A percentile compares a stretch with the other conserved stretches of the same genome.
These are phyloP conservation scores for Phialocephala subalpina DNA, from an alignment of 2,329 filamentous ascomycete species.

Conservation along the genomic window DNA sequence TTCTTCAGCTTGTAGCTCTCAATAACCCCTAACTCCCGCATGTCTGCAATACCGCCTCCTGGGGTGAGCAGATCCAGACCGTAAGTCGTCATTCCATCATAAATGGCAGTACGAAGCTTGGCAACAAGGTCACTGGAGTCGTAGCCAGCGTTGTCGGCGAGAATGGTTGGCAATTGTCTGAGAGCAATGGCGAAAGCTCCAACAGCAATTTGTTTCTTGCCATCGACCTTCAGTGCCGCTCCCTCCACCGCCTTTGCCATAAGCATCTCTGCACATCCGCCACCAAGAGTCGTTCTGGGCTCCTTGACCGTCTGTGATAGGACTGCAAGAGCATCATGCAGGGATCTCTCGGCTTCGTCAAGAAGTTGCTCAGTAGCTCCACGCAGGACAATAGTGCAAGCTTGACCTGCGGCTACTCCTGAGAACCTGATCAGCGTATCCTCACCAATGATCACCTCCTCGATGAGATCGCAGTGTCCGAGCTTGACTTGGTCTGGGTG, in stretches of 20 bases:
- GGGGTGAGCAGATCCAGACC: conserved; percentile 89
- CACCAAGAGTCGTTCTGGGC: conserved; percentile 91
- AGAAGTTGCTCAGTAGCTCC: conserved; percentile 97
- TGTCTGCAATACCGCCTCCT: conserved; percentile 92
- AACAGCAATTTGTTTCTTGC: conserved; percentile 96
- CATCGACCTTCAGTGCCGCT: conserved; percentile 90
- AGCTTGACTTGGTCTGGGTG: conserved; percentile 97
- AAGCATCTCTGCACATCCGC: conserved; percentile 97
- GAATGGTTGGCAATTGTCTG: conserved; percentile 92
- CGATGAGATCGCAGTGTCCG: conserved; percentile 92
- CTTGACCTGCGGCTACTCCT: conserved; percentile 89
- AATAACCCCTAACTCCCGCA: conserved; percentile 93
- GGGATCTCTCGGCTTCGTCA: conserved; percentile 93
- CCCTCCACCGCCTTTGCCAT: conserved; percentile 99
- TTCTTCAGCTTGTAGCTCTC: conserved; percentile 99
- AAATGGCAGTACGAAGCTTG: conserved; percentile 90
- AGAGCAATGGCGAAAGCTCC: conserved; percentile 89
- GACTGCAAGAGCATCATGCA: conserved; percentile 95
- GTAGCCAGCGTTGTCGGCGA: conserved; percentile 96
- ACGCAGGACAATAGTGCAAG: conserved; percentile 95
- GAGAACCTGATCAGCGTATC: conserved; percentile 98
- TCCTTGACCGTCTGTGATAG: conserved; percentile 96
- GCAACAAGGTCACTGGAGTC: conserved; percentile 95
- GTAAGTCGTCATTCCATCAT: conserved; percentile 91
- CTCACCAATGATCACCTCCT: conserved; percentile 98